Conservation (phyloP, 768 basidiomycete species). For the Mycena vulgaris region DNA sequence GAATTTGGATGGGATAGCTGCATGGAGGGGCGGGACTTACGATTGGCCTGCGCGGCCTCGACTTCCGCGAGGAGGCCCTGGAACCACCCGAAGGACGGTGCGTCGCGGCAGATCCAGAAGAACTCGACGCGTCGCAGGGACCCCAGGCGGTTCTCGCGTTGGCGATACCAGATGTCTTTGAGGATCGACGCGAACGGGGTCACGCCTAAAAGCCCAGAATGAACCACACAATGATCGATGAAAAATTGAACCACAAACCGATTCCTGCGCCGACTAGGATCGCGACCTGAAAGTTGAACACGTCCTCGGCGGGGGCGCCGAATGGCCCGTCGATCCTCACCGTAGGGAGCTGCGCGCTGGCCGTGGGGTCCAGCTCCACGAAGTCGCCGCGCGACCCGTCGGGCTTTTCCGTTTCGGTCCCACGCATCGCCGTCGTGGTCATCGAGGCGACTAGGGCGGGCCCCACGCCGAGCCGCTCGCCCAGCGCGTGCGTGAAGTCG, state of each 20-base stretch:
- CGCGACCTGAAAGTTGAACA: constrained; percentile 88
- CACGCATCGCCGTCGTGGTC: constrained; percentile 84
- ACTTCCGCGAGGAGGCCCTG: constrained; percentile 90
- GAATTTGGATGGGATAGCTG: constrained; percentile 22
- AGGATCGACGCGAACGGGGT: constrained; percentile 87
- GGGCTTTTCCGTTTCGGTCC: constrained; percentile 71
- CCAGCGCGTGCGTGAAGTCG: constrained; percentile 88
- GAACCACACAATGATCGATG: not conserved
- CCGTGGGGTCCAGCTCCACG: constrained; percentile 78
- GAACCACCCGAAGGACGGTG: constrained; percentile 97
- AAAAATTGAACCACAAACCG: constrained; percentile 61
- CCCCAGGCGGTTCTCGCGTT: constrained; percentile 82
- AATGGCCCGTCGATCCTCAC: constrained; percentile 93
- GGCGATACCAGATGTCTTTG: constrained; percentile 76
- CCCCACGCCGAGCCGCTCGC: constrained; percentile 87
- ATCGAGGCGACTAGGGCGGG: constrained; percentile 83
- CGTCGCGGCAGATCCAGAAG: constrained; percentile 94
- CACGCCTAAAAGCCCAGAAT: not conserved
- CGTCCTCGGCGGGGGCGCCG: constrained; percentile 93
- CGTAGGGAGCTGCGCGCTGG: constrained; percentile 67
- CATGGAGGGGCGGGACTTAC: constrained; percentile 62
- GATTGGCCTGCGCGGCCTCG: constrained; percentile 90
- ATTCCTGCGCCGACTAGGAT: constrained; percentile 94
- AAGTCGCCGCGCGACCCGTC: constrained; percentile 78
- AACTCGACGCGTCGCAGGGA: constrained; percentile 92